A percentile compares a stretch with the other conserved stretches of the same genome.
phyloP scores from a whole-genome alignment of 2,329 filamentous ascomycete species.

The Sodiomyces alkalinus region DNA sequence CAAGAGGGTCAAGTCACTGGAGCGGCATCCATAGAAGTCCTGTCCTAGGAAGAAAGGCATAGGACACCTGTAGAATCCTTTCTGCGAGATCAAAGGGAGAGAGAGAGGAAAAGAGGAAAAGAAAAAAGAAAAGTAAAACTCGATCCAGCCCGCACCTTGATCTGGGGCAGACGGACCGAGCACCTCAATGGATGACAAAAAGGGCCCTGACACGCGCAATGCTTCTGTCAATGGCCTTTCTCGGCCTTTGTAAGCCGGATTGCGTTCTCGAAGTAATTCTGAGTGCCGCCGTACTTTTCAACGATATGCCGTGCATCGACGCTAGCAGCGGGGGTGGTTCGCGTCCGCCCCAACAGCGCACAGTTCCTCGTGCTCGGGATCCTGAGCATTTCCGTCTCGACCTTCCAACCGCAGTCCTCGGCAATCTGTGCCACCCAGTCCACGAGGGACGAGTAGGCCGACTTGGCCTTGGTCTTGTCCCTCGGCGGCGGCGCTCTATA shows the following conservation, averaged over 20 bases:
- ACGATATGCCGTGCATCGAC: conserved; percentile 29
- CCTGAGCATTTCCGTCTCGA: conserved; percentile 73
- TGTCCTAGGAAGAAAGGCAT: no score
- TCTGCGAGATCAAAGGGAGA: no score
- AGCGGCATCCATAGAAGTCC: no score
- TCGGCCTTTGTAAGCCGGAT: conserved; percentile 40
- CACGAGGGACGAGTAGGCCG: conserved; percentile 72
- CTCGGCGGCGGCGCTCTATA: conserved; percentile 52
- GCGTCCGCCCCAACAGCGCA: conserved; percentile 55
- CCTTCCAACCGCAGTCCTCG: conserved; percentile 54
- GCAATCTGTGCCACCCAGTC: conserved; percentile 61
- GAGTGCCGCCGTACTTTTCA: conserved; percentile 36
- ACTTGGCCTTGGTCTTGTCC: conserved; percentile 35
- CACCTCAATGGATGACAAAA: no score
- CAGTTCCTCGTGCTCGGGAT: conserved; percentile 89
- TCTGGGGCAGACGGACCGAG: no score
- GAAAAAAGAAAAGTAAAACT: no score
- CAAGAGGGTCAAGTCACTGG: no score
- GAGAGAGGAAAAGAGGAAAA: no score
- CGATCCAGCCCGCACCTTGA: no score
- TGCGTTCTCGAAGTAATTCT: conserved; percentile 44
- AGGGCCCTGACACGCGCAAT: no score
- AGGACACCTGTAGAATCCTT: no score
- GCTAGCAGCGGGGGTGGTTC: conserved; percentile 12
- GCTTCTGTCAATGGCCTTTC: conserved; percentile 25